Evolutionary conservation across 83 land plant species (phyloP).

Genomic region (Picea engelmannii): DNA sequence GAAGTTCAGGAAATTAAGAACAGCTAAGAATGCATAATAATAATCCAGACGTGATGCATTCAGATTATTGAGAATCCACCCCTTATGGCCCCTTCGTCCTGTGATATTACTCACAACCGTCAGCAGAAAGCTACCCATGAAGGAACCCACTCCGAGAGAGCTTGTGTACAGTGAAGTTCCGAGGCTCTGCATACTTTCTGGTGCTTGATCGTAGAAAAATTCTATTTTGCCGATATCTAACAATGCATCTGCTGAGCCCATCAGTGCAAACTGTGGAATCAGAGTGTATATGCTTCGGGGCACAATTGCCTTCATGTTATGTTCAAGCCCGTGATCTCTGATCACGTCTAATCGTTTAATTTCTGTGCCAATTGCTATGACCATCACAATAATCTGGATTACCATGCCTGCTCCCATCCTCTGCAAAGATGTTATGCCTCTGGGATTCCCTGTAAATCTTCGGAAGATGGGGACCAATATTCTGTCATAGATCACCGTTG

Average conservation of each 20-base stretch:
- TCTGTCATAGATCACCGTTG: constrained; percentile 47
- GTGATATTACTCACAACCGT: too few relatives aligned
- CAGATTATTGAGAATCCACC: constrained; percentile 30
- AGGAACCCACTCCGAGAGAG: too few relatives aligned
- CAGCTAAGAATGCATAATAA: constrained; percentile 31
- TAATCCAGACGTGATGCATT: constrained; percentile 25
- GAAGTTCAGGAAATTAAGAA: constrained; percentile 21
- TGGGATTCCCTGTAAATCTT: constrained; percentile 36
- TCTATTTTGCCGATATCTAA: constrained; percentile 32
- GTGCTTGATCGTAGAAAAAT: constrained; percentile 48
- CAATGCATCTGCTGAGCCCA: constrained; percentile 36
- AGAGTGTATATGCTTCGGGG: constrained; percentile 51
- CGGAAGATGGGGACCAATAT: constrained; percentile 37
- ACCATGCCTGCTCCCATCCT: not conserved
- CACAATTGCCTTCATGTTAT: constrained; percentile 9
- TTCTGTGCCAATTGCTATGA: constrained; percentile 34
- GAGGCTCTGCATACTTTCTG: constrained; percentile 46
- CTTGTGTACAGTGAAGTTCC: too few relatives aligned
- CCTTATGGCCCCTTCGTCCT: constrained; percentile 17
- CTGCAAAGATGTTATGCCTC: constrained; percentile 57
- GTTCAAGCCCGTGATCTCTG: constrained; percentile 14
- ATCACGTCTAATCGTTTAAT: constrained; percentile 23
- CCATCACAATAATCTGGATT: constrained; percentile 19
- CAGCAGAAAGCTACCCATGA: too few relatives aligned
- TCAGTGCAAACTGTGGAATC: constrained; percentile 33